Base-by-base conservation (phyloP, 768 basidiomycete genomes). In the Xerocomellus intermedius region DNA sequence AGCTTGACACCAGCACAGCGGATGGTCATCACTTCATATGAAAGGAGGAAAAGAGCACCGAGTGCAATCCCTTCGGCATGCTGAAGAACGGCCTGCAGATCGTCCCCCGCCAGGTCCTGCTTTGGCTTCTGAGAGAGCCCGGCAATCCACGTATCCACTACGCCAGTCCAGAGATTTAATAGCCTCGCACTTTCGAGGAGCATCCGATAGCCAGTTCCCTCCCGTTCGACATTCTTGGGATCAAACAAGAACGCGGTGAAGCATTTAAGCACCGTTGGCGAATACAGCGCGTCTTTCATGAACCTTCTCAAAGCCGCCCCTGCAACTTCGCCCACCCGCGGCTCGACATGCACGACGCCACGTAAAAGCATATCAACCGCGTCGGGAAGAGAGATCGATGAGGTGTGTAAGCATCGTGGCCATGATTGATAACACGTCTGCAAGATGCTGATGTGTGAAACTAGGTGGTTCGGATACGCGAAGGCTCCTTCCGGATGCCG, bases 321-420 rank as follows among this genome's bases (percentile, higher is more conserved):
- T 0, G 94, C 87, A 16, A 81, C 82, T n/a, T 87, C 84, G 36
- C 80, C 81, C 1, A 96, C 76, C 2, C 73, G 62, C 2, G 91
- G 89, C 58, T 97, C 92, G 30, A 94, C 84, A 60, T 96, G 94
- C 24, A 91, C 78, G n/a, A 91, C 81, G 2, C 89, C 90, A 33
- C 84, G 82, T 43, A 94, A 75, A 24, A 95, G 80, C 77, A 92
- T 84, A 59, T 92, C 87, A 48, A 92, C 77, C 0, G 85, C 82
- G 41, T 87, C 86, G 12, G 77, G 66, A 45, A 87, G 68, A 41
- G 82, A 63, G 32, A 82, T 69, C 5, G 74, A 74, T 5, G 79
- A 75, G 3, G 78, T 71, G 64, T 86, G 82, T 41, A 94, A 75
- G 62, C 84, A 89, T 3, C 94, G 83, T 0, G 94, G 94, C 85